These are phyloP conservation scores for Eucalyptus coolabah DNA, from an alignment of 345 rosid genomes.

Conservation along the genomic window DNA sequence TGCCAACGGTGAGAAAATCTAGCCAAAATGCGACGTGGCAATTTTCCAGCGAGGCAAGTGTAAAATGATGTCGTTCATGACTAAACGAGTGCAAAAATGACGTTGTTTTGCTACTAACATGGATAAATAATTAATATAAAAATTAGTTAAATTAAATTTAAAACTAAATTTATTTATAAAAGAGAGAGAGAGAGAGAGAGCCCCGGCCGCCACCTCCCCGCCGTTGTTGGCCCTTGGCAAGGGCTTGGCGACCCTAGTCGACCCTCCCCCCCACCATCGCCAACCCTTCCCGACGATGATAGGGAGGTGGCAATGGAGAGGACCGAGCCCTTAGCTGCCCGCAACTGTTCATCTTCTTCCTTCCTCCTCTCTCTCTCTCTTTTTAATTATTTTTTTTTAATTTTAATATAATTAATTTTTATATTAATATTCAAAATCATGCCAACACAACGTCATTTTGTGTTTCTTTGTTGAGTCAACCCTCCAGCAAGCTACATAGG, in stretches of 20 bases:
- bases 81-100: too few species aligned
- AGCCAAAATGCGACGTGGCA: fast-evolving
- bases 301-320: fast-evolving
- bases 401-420: too few species aligned
- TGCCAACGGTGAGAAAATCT: fast-evolving
- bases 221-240: fast-evolving
- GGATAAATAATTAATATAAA: too few species aligned
- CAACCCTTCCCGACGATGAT: fast-evolving
- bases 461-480: fast-evolving
- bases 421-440: too few species aligned
- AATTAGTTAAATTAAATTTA: too few species aligned
- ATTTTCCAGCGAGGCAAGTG: fast-evolving
- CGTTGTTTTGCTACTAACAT: fast-evolving
- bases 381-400: too few species aligned
- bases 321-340: fast-evolving
- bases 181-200: too few species aligned
- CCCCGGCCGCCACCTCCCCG: fast-evolving
- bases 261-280: too few species aligned
- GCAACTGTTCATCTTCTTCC: too few species aligned
- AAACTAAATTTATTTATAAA: too few species aligned
- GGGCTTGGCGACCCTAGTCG: fast-evolving
- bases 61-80: fast-evolving
- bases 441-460: too few species aligned
- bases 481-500: fast-evolving
- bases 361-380: too few species aligned